Percentiles rank a stretch among this genome's conserved stretches.
Evolutionary conservation across 1,284 basidiomycete genomes (phyloP).

Genomic region (Trichosporon sp.): DNA sequence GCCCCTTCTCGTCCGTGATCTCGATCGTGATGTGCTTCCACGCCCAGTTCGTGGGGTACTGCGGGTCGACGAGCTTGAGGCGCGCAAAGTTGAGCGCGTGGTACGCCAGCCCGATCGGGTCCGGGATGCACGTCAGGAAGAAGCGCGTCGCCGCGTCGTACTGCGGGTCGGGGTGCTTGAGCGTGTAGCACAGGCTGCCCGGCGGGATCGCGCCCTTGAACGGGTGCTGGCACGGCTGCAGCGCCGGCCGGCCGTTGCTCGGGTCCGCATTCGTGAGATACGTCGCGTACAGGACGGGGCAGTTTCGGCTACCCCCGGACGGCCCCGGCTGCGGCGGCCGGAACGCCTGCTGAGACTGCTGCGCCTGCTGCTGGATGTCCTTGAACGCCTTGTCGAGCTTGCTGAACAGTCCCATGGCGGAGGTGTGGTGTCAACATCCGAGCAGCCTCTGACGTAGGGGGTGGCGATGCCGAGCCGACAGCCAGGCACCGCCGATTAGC

Average conservation of each 20-base stretch:
- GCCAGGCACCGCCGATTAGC: not conserved
- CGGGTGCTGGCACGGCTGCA: constrained; percentile 4
- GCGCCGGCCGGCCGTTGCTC: not conserved
- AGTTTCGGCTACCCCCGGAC: not conserved
- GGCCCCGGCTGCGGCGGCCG: not conserved
- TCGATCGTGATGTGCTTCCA: constrained; percentile 34
- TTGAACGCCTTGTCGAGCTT: constrained; percentile 3
- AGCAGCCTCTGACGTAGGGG: not conserved
- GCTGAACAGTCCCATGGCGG: not conserved
- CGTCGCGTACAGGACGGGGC: not conserved
- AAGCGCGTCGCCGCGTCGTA: constrained; percentile 22
- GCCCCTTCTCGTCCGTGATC: constrained; percentile 26
- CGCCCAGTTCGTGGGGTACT: constrained; percentile 1
- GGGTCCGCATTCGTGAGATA: not conserved
- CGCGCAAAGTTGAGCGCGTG: constrained; percentile 28
- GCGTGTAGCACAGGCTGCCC: constrained; percentile 2
- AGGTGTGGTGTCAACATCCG: not conserved
- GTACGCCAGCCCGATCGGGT: constrained; percentile 31
- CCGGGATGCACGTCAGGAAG: constrained; percentile 32
- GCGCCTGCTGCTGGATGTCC: not conserved
- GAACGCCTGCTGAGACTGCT: not conserved
- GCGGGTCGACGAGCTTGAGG: constrained; percentile 5
- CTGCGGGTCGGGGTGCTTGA: constrained; percentile 12
- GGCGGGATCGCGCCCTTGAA: constrained; percentile 1
- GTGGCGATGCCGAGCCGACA: not conserved